Base-by-base conservation (phyloP, 345 rosid species). In the Clarkia xantiana region DNA sequence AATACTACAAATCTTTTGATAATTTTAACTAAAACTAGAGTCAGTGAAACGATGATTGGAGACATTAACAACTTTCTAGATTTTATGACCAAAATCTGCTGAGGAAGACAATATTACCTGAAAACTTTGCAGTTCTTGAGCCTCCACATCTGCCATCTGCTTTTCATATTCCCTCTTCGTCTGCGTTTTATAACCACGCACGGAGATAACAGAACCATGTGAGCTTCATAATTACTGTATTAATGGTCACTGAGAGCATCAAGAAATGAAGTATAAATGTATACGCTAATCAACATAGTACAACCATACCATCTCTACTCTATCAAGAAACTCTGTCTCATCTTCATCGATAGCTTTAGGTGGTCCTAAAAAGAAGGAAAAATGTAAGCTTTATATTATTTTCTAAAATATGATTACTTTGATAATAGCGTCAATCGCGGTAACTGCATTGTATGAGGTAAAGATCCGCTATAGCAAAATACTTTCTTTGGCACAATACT, bases 311-410 rank as follows among this genome's bases (percentile, higher is more conserved):
- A 22, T 79, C 60, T 83, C 94, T 59, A 70, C 55, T 11, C 72
- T 79, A 44, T 91, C 94, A 14, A 91, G 96, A 73, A 86, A 91
- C 77, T 91, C 98, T 6, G 93, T 86, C 70, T 91, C 98, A 22
- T 91, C 96, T 58, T 84, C 93, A 66, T 91, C 98, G 66, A 91
- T 62, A 56, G 98, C 86, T 76, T 91, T 91, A 2, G 98, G 98
- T 22, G 96, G 98, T 59, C 93, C 98, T 91, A 67, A 57, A 61
- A 63, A 55, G 18, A 55, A 46, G 38, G 44, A 14, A 54, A 16
- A 9, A 42, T 16, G 45, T 40, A 57, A 12, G 34, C 9, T 10
- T 29, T 7, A 29, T 29, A 29, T 5, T 29, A 29, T 29, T 29
- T 29, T 29, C 36, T 29, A 29, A 29, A 29, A 29, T 29, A 7